Evolutionary conservation across 257 asterid genomes (phyloP).

Genomic region (Dorcoceras hygrometricum): DNA sequence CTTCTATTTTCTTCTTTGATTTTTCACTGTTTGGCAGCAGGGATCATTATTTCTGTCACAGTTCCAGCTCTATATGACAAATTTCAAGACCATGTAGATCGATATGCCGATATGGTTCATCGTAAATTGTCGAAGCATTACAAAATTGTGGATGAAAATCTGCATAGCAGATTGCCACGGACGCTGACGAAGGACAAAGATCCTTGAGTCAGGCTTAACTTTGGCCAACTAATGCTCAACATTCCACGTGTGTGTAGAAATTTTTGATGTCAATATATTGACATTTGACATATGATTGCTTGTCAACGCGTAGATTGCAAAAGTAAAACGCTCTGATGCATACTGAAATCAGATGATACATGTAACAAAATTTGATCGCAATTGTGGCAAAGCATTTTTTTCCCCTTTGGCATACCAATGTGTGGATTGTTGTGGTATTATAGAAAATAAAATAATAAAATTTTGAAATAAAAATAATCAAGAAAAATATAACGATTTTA

Average conservation of each 20-base stretch:
- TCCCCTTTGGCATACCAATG: no score
- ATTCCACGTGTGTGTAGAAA: not conserved
- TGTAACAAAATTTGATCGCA: not conserved
- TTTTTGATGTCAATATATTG: not conserved
- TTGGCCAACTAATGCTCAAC: not conserved
- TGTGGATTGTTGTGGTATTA: no score
- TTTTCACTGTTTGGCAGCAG: conserved; percentile 40
- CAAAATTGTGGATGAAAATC: conserved; percentile 73
- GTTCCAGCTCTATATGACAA: conserved; percentile 71
- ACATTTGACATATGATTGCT: not conserved
- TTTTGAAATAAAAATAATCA: no score
- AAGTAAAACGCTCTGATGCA: not conserved
- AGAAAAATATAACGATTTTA: no score
- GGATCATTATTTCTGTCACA: conserved; percentile 58
- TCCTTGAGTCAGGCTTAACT: conserved; percentile 28
- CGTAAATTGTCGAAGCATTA: conserved; percentile 68
- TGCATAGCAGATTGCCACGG: conserved; percentile 65
- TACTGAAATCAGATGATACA: not conserved
- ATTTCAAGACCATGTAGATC: conserved; percentile 65
- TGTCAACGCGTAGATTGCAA: not conserved
- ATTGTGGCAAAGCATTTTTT: not conserved
- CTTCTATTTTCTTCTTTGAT: conserved; percentile 2
- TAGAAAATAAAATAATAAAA: no score
- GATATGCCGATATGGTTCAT: conserved; percentile 61
- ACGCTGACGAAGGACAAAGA: conserved; percentile 56